Evolutionary conservation across 164 flowering plant genomes (phyloP), one percentile per base, ranked within the genome.

Genomic region (Stephania japonica): DNA sequence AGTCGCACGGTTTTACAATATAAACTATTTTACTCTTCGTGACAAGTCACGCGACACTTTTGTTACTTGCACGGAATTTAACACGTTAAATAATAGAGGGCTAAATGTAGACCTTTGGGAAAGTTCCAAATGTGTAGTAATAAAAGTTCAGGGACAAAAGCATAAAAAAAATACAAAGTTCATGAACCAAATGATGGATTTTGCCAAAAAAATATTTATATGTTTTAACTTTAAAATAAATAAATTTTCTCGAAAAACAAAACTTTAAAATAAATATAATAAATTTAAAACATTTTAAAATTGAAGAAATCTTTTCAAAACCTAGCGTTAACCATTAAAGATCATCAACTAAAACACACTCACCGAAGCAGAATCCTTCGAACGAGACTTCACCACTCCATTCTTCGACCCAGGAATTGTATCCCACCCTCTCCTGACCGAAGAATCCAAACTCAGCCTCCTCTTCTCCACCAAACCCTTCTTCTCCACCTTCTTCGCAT

Each of bases 371-470:
- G 65, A 68, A 64, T 21, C 18, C 7, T 70, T 27, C 49, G 70
- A 65, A 67, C 47, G 44, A 4, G 62, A 68, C 5, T 56, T 72
- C 42, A 43, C 74, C 32, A 76, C 71, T 38, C 65, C 24, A 3
- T 75, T 76, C 49, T 76, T 81, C 23, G 72, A 62, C 3, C 67
- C 74, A 0, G 75, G 75, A 65, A 73, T 70, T 38, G 42, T 70
- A 65, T 84, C 87, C 88, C 90, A 87, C 19, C 71, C 80, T 68
- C 70, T 80, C 50, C 87, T 32, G 24, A 78, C 25, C n/a, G n/a
- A n/a, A n/a, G 86, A 72, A 71, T 88, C 89, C 81, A 85, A 76
- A 74, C 90, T 87, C 86, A 83, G 56, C 67, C 86, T 76, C 80
- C 86, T 79, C 72, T 63, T 19, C 70, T 84, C 86, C 73, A 65